Evolutionary conservation across 73 alveolate species (phyloP).

Genomic region (Uronychia setigera): DNA sequence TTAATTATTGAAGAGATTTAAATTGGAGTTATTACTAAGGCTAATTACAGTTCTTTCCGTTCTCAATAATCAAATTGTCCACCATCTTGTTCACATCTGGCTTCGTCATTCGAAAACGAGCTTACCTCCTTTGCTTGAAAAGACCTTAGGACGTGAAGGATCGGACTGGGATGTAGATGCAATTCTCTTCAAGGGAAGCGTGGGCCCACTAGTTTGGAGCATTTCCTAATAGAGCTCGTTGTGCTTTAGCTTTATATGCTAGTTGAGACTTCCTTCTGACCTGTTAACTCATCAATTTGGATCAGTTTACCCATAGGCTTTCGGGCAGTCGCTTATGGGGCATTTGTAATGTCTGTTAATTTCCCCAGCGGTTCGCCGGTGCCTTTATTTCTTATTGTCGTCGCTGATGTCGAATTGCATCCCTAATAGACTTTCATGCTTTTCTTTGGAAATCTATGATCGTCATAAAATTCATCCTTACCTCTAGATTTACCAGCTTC

Average conservation of each 20-base stretch:
- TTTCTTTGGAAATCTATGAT: neutral
- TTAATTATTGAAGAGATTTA: neutral
- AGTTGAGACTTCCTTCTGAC: conserved; percentile 63
- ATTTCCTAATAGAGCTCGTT: conserved; percentile 34
- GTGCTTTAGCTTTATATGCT: conserved; percentile 64
- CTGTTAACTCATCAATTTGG: neutral
- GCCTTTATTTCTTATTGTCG: conserved; percentile 51
- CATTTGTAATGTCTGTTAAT: conserved; percentile 61
- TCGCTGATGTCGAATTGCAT: conserved; percentile 8
- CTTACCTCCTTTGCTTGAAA: neutral
- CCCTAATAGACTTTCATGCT: neutral
- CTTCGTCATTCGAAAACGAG: neutral
- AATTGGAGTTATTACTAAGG: neutral
- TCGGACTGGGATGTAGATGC: neutral
- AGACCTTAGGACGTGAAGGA: neutral
- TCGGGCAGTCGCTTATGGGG: conserved; percentile 59
- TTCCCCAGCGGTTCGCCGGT: conserved; percentile 55
- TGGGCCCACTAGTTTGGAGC: neutral
- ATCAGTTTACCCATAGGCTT: conserved; percentile 55
- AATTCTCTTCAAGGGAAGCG: neutral
- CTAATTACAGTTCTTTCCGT: neutral
- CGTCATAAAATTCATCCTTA: conserved; percentile 9
- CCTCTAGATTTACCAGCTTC: conserved; percentile 59
- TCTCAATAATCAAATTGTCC: neutral
- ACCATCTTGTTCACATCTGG: neutral